Conservation (phyloP, 164 flowering plant species). For the Vitis rotundifolia region DNA sequence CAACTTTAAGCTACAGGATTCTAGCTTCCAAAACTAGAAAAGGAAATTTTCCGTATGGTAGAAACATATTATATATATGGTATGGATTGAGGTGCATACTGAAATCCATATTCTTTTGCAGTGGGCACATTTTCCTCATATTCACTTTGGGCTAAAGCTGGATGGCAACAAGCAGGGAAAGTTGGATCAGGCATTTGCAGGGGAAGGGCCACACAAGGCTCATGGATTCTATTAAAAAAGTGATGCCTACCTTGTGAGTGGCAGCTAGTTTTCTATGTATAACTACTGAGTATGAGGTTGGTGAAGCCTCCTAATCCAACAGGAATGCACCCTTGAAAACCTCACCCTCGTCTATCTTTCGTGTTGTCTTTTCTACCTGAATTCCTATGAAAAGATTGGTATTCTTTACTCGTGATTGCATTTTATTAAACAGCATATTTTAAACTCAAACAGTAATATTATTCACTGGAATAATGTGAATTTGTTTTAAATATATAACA, state of each 20-base stretch:
- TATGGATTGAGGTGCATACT: no score
- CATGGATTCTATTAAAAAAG: slow-evolving; percentile 32
- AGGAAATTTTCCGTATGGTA: no score
- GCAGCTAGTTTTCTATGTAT: neutral
- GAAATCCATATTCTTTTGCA: slow-evolving; percentile 13
- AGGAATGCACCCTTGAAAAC: neutral
- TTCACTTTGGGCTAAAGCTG: slow-evolving; percentile 53
- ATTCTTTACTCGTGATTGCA: slow-evolving; percentile 6
- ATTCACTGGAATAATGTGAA: slow-evolving; percentile 2
- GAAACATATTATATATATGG: no score
- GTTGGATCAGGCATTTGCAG: slow-evolving; percentile 37
- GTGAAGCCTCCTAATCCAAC: slow-evolving; percentile 1
- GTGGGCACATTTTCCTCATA: slow-evolving; percentile 78
- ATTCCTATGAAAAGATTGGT: neutral
- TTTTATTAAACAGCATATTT: neutral
- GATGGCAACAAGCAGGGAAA: slow-evolving; percentile 45
- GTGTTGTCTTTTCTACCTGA: neutral
- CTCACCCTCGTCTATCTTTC: neutral
- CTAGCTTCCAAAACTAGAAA: no score
- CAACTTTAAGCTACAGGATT: no score
- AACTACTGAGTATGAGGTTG: slow-evolving; percentile 9
- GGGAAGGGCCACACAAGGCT: slow-evolving; percentile 27
- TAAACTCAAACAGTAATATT: neutral
- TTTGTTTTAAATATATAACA: neutral
- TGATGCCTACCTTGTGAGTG: neutral